phyloP scores from a whole-genome alignment of 495 filamentous ascomycete genomes.

The Neurospora sp. region DNA sequence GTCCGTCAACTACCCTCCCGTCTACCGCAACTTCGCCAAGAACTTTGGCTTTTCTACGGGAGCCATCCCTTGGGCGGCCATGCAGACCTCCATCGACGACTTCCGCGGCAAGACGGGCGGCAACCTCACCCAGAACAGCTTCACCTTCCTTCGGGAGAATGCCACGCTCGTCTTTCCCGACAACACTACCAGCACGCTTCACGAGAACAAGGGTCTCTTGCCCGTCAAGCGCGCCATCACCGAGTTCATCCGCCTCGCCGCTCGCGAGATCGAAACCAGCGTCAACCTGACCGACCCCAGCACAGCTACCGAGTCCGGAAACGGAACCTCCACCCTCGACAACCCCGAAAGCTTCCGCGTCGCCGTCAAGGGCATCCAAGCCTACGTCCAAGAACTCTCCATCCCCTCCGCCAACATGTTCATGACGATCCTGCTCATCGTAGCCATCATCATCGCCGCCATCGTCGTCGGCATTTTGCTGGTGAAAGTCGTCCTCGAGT shows the following conservation, averaged over 20 bases:
- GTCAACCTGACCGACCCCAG: conserved; percentile 32
- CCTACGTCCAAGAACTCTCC: conserved; percentile 63
- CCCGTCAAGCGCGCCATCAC: conserved; percentile 47
- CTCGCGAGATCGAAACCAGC: conserved; percentile 43
- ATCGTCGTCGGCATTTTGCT: conserved; percentile 87
- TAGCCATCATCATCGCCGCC: conserved; percentile 74
- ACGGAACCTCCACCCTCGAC: conserved; percentile 9
- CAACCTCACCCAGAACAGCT: conserved; percentile 70
- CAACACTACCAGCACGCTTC: conserved; percentile 31
- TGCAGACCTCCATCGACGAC: conserved; percentile 77
- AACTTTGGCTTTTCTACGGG: conserved; percentile 93
- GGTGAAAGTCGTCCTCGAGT: conserved; percentile 84
- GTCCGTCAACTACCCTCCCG: conserved; percentile 72
- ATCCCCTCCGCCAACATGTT: conserved; percentile 89
- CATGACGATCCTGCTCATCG: conserved; percentile 88
- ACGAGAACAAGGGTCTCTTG: conserved; percentile 18
- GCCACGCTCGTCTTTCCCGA: conserved; percentile 57
- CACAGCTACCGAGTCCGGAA: conserved; percentile 11
- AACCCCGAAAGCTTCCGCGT: conserved; percentile 24
- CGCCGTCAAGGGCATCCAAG: conserved; percentile 59
- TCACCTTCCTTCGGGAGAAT: conserved; percentile 56
- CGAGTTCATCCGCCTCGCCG: conserved; percentile 32
- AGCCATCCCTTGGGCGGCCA: conserved; percentile 65
- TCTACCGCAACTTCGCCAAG: conserved; percentile 79
- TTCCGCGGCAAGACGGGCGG: conserved; percentile 77